phyloP scores from a whole-genome alignment of 139 green algal species.

The Ostreobium quekettii region DNA sequence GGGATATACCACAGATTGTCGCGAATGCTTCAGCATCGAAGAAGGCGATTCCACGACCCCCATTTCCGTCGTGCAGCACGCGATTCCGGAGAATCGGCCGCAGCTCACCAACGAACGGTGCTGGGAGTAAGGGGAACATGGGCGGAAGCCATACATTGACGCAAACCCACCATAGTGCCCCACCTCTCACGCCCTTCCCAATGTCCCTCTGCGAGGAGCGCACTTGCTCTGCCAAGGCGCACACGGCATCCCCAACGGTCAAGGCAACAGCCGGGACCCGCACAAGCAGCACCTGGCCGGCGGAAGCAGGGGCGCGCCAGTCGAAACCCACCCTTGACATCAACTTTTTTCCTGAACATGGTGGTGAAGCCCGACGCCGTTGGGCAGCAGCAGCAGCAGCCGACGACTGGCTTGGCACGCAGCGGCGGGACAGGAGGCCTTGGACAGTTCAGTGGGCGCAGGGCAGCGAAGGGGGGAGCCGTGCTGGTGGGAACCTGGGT shows the following conservation, averaged over 20 bases:
- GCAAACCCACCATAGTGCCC: not conserved
- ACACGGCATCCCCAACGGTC: not conserved
- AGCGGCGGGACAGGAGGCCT: too few relatives aligned
- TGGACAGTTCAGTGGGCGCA: too few relatives aligned
- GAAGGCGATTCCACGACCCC: not conserved
- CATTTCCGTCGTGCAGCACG: not conserved
- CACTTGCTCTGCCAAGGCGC: conserved; percentile 36
- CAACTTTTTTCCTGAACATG: conserved; percentile 26
- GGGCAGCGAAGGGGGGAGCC: too few relatives aligned
- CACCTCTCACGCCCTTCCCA: conserved; percentile 37
- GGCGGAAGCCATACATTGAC: too few relatives aligned
- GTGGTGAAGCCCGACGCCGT: too few relatives aligned
- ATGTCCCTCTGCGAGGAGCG: conserved; percentile 37
- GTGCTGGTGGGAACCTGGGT: too few relatives aligned
- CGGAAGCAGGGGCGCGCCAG: not conserved
- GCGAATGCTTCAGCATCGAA: not conserved
- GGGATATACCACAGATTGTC: not conserved
- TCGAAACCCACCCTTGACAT: conserved; percentile 26
- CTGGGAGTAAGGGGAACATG: too few relatives aligned
- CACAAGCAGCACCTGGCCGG: not conserved
- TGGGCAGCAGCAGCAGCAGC: too few relatives aligned
- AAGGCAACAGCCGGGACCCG: not conserved
- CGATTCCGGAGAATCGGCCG: not conserved
- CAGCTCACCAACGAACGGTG: too few relatives aligned
- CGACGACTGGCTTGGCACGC: too few relatives aligned